These are phyloP conservation scores for Coemansia sp. DNA, from an alignment of 192 early-diverging fungal genomes.

Conservation along the genomic window DNA sequence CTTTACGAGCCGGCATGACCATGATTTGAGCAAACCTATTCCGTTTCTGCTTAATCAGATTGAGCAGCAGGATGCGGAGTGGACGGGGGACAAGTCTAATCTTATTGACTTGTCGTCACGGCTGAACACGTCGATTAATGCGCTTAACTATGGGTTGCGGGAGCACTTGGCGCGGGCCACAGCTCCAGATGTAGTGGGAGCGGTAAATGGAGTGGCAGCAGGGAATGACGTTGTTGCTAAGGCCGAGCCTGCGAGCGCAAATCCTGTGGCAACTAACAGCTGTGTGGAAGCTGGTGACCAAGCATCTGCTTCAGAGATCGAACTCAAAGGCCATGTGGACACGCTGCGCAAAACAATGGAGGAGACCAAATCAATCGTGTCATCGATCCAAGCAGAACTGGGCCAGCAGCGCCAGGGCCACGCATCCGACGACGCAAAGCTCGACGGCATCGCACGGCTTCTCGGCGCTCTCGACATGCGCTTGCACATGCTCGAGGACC, in stretches of 20 bases:
- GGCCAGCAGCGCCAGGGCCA: slow-evolving; percentile 26
- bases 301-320: slow-evolving; percentile 2
- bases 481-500: slow-evolving; percentile 45
- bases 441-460: slow-evolving; percentile 38
- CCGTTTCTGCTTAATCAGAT: slow-evolving; percentile 28
- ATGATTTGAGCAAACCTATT: slow-evolving; percentile 15
- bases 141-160: slow-evolving; percentile 29
- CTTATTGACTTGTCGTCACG: slow-evolving; percentile 37
- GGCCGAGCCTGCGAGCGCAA: too few relatives aligned
- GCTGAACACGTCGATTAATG: slow-evolving; percentile 35
- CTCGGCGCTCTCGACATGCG: slow-evolving; percentile 50
- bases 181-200: neutral
- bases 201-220: too few relatives aligned
- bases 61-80: slow-evolving; percentile 9
- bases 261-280: too few relatives aligned
- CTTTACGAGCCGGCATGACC: slow-evolving; percentile 11
- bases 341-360: slow-evolving; percentile 47
- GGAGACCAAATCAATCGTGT: slow-evolving; percentile 44
- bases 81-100: slow-evolving; percentile 5
- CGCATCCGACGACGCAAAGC: slow-evolving; percentile 25
- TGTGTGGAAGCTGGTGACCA: too few relatives aligned
- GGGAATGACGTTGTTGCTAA: too few relatives aligned
- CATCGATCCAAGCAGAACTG: slow-evolving; percentile 34
- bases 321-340: slow-evolving; percentile 38
- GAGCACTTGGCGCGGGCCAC: slow-evolving; percentile 19